Percentiles rank a stretch among this genome's conserved stretches.
phyloP scores from a whole-genome alignment of 176 grass and related monocot genomes.

The Raddia distichophylla region DNA sequence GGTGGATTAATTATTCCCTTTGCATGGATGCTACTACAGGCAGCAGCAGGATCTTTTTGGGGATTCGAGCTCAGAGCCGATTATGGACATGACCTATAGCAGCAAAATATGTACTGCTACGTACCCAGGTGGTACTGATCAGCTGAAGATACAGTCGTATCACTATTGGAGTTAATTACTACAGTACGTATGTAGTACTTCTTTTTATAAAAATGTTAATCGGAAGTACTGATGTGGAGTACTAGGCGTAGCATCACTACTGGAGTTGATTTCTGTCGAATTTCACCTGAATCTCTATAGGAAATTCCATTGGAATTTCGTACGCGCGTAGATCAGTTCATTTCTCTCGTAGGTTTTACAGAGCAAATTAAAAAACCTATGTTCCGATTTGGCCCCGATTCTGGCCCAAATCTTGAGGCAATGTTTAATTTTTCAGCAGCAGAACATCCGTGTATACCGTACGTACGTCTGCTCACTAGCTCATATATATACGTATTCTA shows the following conservation, averaged over 20 bases:
- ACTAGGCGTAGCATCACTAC: neutral
- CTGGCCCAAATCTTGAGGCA: neutral
- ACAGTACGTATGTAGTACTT: neutral
- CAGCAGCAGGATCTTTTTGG: conserved; percentile 7
- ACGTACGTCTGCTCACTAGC: neutral
- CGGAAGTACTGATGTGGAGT: neutral
- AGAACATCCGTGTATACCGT: neutral
- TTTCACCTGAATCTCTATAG: no score
- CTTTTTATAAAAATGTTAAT: no score
- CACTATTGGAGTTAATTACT: neutral
- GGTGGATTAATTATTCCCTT: conserved; percentile 1
- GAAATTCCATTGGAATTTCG: no score
- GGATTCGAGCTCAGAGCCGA: neutral
- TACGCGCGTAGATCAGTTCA: no score
- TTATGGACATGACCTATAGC: conserved; percentile 8
- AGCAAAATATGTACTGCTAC: no score
- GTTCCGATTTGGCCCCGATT: no score
- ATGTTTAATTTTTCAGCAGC: neutral
- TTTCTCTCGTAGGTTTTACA: no score
- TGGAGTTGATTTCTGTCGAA: no score
- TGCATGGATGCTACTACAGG: neutral
- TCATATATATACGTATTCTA: no score
- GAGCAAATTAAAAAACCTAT: no score
- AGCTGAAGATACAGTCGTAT: neutral
- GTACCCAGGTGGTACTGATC: no score